These are phyloP conservation scores for Penicillium sp. DNA, from an alignment of 2,329 filamentous ascomycete genomes.

Conservation along the genomic window DNA sequence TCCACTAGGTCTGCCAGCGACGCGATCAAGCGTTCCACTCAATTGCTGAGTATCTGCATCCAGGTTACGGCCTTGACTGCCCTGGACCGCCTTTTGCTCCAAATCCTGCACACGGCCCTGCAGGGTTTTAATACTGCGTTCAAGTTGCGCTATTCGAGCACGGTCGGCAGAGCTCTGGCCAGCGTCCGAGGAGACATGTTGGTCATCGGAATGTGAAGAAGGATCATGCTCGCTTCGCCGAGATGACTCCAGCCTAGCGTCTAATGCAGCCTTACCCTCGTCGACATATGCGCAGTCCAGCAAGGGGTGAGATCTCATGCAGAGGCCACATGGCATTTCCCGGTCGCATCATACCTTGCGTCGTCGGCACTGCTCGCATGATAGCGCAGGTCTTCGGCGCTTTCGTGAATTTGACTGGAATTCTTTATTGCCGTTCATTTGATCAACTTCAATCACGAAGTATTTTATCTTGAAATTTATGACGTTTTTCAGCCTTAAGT, in stretches of 20 bases:
- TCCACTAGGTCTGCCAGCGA: background rate
- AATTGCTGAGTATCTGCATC: background rate
- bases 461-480: background rate
- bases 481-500: background rate
- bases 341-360: constrained; percentile 34
- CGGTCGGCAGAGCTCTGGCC: background rate
- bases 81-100: background rate
- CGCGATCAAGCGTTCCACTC: background rate
- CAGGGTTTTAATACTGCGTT: constrained; percentile 9
- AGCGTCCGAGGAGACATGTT: background rate
- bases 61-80: background rate
- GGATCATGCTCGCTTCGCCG: constrained; percentile 1
- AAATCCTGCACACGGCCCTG: constrained; percentile 10
- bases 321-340: constrained; percentile 28
- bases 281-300: constrained; percentile 27
- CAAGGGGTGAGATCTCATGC: constrained; percentile 20
- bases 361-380: constrained; percentile 31
- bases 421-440: background rate
- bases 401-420: constrained; percentile 17
- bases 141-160: constrained; percentile 14
- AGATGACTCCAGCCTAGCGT: constrained; percentile 1
- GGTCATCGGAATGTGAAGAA: background rate
- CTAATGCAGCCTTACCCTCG: constrained; percentile 10
- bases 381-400: constrained; percentile 28
- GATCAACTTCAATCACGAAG: background rate